Evolutionary conservation across 257 asterid genomes (phyloP).

Genomic region (Verbascum thapsus): DNA sequence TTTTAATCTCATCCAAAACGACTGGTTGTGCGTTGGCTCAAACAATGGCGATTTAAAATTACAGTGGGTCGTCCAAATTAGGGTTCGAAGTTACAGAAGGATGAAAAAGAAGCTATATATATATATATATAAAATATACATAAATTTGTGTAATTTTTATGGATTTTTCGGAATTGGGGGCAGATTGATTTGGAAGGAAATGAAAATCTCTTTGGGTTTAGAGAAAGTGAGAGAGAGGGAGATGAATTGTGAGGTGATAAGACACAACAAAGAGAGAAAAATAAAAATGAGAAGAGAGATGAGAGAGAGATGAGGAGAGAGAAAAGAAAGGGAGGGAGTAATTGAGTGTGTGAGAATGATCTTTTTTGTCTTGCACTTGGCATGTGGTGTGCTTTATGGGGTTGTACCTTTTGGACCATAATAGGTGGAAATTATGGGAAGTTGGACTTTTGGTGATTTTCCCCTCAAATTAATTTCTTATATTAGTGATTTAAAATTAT

Average conservation of each 20-base stretch:
- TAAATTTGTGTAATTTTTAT: not conserved
- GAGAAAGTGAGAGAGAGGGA: constrained; percentile 26
- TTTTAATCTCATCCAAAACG: constrained; percentile 58
- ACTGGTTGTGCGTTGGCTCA: not conserved
- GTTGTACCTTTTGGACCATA: not conserved
- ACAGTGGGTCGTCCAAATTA: constrained; percentile 19
- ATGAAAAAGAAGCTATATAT: not conserved
- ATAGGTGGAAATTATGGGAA: no score
- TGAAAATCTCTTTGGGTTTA: constrained; percentile 31
- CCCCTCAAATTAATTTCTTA: no score
- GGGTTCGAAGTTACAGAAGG: constrained; percentile 23
- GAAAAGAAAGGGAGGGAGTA: constrained; percentile 8
- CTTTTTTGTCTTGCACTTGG: not conserved
- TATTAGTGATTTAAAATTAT: no score
- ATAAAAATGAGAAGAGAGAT: not conserved
- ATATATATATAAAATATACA: no score
- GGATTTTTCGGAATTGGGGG: not conserved
- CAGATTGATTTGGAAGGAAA: not conserved
- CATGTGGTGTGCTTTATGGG: not conserved
- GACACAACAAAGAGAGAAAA: constrained; percentile 19
- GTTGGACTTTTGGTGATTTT: no score
- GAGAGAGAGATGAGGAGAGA: not conserved
- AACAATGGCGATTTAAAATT: constrained; percentile 26
- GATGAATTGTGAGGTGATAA: constrained; percentile 34
- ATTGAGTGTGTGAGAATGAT: not conserved